Base-by-base conservation (phyloP, 495 filamentous ascomycete genomes). In the Neurospora tetraspora region DNA sequence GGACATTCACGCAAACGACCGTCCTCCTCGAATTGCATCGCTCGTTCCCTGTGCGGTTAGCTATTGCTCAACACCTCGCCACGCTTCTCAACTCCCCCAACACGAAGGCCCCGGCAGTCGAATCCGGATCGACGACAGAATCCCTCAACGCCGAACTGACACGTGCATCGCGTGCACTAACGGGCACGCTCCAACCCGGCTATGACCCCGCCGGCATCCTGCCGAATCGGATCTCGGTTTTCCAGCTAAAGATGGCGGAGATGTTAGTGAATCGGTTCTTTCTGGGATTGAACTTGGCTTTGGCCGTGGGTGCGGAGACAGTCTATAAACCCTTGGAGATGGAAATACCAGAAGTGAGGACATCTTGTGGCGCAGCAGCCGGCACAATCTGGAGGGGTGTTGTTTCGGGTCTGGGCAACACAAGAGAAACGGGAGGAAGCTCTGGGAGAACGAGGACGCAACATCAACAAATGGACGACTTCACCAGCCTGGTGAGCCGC, bases 261-360 rank as follows among this genome's bases (percentile, higher is more conserved):
- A 76, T 83, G 42, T 76, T 79, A 61, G 80, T 81, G 7, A 80
- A 87, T 31, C 88, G 89, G 68, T 89, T 87, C 78, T 86, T 91
- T 73, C 77, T 91, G 72, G 84, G 85, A 2, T 74, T 86, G 11
- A 85, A 85, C 70, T 75, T 53, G 45, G 45, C 20, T 23, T 23
- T 53, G 20, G 4, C 34, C 34, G 34, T 36, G 34, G 6, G 34
- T 36, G 34, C 34, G 34, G 34, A 36, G 34, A 36, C 34, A 36
- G 34, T 36, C 34, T 6, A 36, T 36, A 53, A 53, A 23, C 20
- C 20, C 20, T 53, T 12, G n/a, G 20, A 53, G 20, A 11, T 53
- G 45, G 45, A 53, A 27, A 53, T 53, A 5, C 45, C 45, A 27
- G 45, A 53, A 53, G 20, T 23, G 11, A 23, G 20, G 20, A 53